Percentiles rank a stretch among this genome's conserved stretches.
Conservation (phyloP, 306 rosid genomes). For the Trifolium repens region DNA sequence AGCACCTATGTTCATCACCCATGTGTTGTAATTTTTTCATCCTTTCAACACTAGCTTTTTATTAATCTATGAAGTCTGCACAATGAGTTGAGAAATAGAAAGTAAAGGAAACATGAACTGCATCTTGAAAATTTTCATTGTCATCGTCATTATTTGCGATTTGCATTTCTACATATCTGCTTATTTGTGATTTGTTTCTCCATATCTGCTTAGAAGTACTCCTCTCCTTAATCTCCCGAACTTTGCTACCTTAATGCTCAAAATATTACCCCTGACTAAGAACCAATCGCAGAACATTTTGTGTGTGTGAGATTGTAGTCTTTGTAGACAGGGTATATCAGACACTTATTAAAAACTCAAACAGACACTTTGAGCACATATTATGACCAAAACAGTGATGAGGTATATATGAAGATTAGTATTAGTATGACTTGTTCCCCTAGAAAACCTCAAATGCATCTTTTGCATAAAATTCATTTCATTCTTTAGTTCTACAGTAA, state of each 20-base stretch:
- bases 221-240: not conserved
- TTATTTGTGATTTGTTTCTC: conserved; percentile 4
- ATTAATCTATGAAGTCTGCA: conserved; percentile 15
- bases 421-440: too few relatives aligned
- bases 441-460: too few relatives aligned
- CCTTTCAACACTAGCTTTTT: conserved; percentile 11
- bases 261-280: too few relatives aligned
- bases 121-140: conserved; percentile 7
- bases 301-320: too few relatives aligned
- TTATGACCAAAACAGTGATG: too few relatives aligned
- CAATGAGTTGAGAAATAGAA: conserved; percentile 39
- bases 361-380: too few relatives aligned
- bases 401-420: too few relatives aligned
- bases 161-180: not conserved
- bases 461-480: too few relatives aligned
- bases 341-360: too few relatives aligned
- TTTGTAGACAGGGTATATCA: too few relatives aligned
- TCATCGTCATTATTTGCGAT: conserved; percentile 9
- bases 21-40: conserved; percentile 42
- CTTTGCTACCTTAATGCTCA: not conserved
- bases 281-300: too few relatives aligned
- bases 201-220: not conserved
- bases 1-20: conserved; percentile 39
- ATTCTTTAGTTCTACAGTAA: too few relatives aligned
- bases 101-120: conserved; percentile 35